phyloP scores from a whole-genome alignment of 495 filamentous ascomycete species.

The Neurospora africana region DNA sequence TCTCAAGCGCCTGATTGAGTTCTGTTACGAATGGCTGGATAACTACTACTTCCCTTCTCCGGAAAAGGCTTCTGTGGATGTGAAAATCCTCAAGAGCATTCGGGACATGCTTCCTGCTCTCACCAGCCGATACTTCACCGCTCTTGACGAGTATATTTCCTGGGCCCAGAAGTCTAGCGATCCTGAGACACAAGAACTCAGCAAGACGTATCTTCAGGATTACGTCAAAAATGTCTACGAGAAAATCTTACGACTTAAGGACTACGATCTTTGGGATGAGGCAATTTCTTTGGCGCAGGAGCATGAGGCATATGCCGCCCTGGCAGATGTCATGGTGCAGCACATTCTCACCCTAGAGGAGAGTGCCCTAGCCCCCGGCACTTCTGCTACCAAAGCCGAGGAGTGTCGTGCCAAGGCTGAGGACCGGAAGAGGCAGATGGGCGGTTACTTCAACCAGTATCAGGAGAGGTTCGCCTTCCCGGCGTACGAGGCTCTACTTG shows the following conservation, averaged over 20 bases:
- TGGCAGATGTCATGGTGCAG: slow-evolving; percentile 48
- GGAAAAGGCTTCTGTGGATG: slow-evolving; percentile 8
- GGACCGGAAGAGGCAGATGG: slow-evolving; percentile 29
- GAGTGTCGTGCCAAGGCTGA: slow-evolving; percentile 19
- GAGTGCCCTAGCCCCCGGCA: slow-evolving; percentile 9
- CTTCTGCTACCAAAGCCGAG: slow-evolving; percentile 13
- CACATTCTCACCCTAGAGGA: slow-evolving; percentile 26
- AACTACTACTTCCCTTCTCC: slow-evolving; percentile 3
- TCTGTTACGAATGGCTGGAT: slow-evolving; percentile 30
- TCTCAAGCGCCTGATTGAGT: slow-evolving; percentile 43
- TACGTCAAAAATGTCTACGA: slow-evolving; percentile 30
- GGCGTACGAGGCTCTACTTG: slow-evolving; percentile 66
- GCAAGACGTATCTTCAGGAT: slow-evolving; percentile 23
- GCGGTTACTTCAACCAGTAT: slow-evolving; percentile 60
- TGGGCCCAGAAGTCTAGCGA: slow-evolving; percentile 32
- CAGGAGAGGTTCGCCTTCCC: slow-evolving; percentile 69
- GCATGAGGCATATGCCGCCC: slow-evolving; percentile 55
- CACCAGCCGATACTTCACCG: slow-evolving; percentile 35
- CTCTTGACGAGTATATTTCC: slow-evolving; percentile 29
- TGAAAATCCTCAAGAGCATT: slow-evolving; percentile 23
- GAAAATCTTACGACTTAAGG: slow-evolving; percentile 43
- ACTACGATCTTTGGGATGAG: slow-evolving; percentile 56
- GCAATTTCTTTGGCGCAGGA: slow-evolving; percentile 66
- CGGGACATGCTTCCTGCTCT: slow-evolving; percentile 30
- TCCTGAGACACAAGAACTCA: slow-evolving; percentile 20